Base-by-base conservation (phyloP, 2,329 filamentous ascomycete genomes). In the Aureobasidium subglaciale region DNA sequence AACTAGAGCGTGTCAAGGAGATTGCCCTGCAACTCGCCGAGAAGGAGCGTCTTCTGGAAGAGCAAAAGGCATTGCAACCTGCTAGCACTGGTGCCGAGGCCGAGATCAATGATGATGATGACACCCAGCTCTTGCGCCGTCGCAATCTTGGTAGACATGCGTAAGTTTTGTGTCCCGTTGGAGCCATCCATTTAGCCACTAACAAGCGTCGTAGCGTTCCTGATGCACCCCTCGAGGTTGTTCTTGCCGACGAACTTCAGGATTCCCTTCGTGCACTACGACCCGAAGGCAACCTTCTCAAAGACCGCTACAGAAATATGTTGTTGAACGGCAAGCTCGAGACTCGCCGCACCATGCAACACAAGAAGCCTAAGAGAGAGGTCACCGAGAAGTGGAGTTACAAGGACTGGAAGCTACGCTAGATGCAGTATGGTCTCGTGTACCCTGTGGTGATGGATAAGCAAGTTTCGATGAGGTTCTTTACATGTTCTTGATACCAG, bases 371-470 rank as follows among this genome's bases (percentile, higher is more conserved):
- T 60, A 91, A 85, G 78, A 84, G 77, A 63, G 89, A 88, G 70
- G 73, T 84, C 50, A 96, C 90, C 6, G 93, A 97, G 81, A 99
- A 97, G 75, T 99, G 93, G 93, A 84, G 86, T 41, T 88, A 96
- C 77, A 99, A 99, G 79, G 93, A 99, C 70, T 99, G 96, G 72
- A 79, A 77, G 63, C 72, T 88, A 54, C 49, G 38, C 25, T 58
- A 35, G n/a, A 43, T 27, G 35, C 35, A 37, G n/a, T 20, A 22
- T 18, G 9, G 34, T 18, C 18, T 9, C 27, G 7, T 45, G 27
- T 30, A 4, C 5, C 29, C 25, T 35, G 32, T 34, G 15, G 2
- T 37, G 16, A 16, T 11, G 42, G 4, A 24, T 13, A 16, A 35
- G 30, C 30, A 35, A 16, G 16, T 27, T 20, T 16, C 24, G 16